phyloP scores from a whole-genome alignment of 257 asterid genomes.

The Plectranthus barbatus region DNA sequence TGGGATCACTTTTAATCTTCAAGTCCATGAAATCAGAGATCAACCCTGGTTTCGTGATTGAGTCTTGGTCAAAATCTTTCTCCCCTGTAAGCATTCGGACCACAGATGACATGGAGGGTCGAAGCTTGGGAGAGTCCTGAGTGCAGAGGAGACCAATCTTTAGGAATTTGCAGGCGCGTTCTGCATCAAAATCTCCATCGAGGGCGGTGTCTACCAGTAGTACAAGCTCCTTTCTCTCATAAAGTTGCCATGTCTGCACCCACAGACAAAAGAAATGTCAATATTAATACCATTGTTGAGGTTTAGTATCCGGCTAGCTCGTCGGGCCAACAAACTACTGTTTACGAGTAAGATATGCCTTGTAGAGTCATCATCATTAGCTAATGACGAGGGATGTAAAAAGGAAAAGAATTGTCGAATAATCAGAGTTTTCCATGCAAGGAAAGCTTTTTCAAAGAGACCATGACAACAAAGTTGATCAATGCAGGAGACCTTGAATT shows the following conservation, averaged over 20 bases:
- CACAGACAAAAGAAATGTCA: background rate
- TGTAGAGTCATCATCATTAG: too few relatives aligned
- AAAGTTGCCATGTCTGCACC: constrained; percentile 78
- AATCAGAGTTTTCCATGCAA: too few relatives aligned
- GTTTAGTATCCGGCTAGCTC: too few relatives aligned
- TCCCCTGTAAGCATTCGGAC: constrained; percentile 69
- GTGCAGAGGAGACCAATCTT: constrained; percentile 89
- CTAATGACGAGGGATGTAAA: too few relatives aligned
- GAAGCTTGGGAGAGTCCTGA: constrained; percentile 76
- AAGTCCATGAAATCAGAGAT: constrained; percentile 89
- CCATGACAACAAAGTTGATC: background rate
- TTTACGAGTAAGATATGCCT: too few relatives aligned
- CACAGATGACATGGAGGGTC: constrained; percentile 81
- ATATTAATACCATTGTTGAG: too few relatives aligned
- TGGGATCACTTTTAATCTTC: constrained; percentile 45
- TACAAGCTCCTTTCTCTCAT: constrained; percentile 55
- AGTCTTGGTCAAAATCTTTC: constrained; percentile 30
- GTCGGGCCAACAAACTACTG: too few relatives aligned
- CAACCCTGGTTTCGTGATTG: constrained; percentile 74
- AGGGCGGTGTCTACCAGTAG: constrained; percentile 58
- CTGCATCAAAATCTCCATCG: constrained; percentile 65
- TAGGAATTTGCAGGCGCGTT: constrained; percentile 75
- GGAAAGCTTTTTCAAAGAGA: too few relatives aligned
- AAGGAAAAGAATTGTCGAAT: too few relatives aligned
- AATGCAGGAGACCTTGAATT: background rate